Evolutionary conservation across 2,329 filamentous ascomycete species (phyloP), one percentile per base, ranked within the genome.

Genomic region (Torrubiella hemipterigena): DNA sequence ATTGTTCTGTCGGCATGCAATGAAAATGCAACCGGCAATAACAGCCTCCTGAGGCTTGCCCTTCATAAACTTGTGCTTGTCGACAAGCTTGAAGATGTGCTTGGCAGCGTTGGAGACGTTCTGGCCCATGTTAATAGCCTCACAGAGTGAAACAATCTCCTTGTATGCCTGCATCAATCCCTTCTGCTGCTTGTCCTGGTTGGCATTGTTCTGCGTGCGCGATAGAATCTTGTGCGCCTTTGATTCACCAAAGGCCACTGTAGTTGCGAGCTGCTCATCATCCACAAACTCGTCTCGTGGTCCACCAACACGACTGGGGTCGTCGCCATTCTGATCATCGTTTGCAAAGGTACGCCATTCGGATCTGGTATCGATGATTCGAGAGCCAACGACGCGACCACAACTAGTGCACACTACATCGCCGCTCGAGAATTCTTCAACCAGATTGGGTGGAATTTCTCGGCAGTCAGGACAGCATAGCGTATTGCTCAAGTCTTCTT

Each of bases 341-440:
- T 96, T 96, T 51, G 87, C 86, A 61, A 98, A 98, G 1, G 91
- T 98, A 52, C 91, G 84, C 91, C 91, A 98, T 62, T 98, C 91
- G 29, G 86, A 94, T 39, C 93, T 81, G 38, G 84, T 93, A 52
- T 98, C 93, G 50, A 98, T 87, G 52, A 91, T 86, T 42, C 85
- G 81, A 49, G 89, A 82, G 37, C 82, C 81, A 18, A 98, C 72
- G 6, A 98, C 91, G 20, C 95, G 68, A 22, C 91, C 91, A 49
- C 91, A 98, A 38, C 81, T 85, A 36, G 73, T 81, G 53, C 91
- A 98, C 33, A 98, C 85, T 53, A 93, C 83, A 55, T 98, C 91
- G 41, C 85, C 84, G 21, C 78, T 82, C 6, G 86, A 86, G 51
- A 89, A 91, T 53, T 96, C 91, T 51, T 96, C 91, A 27, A 91